phyloP scores from a whole-genome alignment of 169 alveolate genomes.

The Plasmodium knowlesi region DNA sequence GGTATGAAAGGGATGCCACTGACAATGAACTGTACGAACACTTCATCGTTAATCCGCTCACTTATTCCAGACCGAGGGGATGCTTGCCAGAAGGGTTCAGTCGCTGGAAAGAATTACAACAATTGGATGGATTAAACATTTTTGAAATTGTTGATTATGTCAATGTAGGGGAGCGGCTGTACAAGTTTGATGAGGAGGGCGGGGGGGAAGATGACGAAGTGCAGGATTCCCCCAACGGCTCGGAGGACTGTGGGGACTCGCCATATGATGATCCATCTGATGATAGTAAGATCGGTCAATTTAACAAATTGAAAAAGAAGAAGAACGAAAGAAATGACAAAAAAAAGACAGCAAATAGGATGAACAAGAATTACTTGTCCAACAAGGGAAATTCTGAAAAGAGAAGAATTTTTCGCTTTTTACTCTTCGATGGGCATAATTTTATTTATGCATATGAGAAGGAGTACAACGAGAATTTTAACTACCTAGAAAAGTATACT shows the following conservation, averaged over 20 bases:
- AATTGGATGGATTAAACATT: conserved; percentile 48
- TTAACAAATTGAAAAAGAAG: not conserved
- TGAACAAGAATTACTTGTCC: not conserved
- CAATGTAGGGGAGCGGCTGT: conserved; percentile 61
- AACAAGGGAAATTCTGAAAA: not conserved
- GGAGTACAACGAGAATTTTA: conserved; percentile 57
- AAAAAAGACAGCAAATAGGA: not conserved
- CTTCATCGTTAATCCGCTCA: conserved; percentile 50
- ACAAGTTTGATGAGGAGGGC: conserved; percentile 26
- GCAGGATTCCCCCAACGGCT: not conserved
- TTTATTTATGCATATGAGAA: conserved; percentile 73
- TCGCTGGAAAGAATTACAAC: conserved; percentile 10
- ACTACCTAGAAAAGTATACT: conserved; percentile 42
- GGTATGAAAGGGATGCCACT: conserved; percentile 15
- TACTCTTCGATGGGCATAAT: conserved; percentile 63
- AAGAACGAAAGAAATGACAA: conserved; percentile 3
- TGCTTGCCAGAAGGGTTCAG: conserved; percentile 41
- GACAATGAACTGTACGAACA: conserved; percentile 70
- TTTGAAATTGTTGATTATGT: conserved; percentile 72
- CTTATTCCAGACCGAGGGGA: conserved; percentile 59
- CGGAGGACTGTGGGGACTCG: conserved; percentile 9
- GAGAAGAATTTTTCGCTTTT: conserved; percentile 64
- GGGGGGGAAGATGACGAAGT: conserved; percentile 10
- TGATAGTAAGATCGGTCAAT: not conserved
- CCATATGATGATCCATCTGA: not conserved